A percentile compares a stretch with the other conserved stretches of the same genome.
Evolutionary conservation across 139 green algal species (phyloP).

Genomic region (Chlamydomonas urium): DNA sequence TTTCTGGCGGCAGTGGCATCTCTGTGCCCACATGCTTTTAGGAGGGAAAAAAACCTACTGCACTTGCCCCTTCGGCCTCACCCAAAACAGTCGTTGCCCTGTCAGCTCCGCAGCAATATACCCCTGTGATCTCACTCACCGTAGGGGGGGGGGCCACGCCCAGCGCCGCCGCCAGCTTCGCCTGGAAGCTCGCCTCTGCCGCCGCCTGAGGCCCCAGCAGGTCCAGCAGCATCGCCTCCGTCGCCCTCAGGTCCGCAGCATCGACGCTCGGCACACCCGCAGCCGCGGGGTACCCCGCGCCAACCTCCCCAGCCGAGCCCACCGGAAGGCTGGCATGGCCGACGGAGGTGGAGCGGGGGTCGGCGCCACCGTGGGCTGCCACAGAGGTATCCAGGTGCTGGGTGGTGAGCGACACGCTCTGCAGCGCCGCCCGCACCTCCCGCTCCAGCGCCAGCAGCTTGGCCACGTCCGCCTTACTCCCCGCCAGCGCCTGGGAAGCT

Average conservation of each 20-base stretch:
- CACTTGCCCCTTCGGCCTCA: neutral
- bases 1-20: too few relatives aligned
- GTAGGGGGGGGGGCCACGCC: neutral
- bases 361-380: too few relatives aligned
- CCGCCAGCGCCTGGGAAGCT: neutral
- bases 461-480: neutral
- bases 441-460: constrained; percentile 14
- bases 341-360: neutral
- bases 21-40: too few relatives aligned
- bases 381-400: neutral
- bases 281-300: neutral
- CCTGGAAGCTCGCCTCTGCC: neutral
- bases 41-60: neutral
- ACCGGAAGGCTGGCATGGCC: neutral
- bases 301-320: neutral
- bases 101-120: too few relatives aligned
- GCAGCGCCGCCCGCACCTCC: constrained; percentile 18
- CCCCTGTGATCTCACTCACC: neutral
- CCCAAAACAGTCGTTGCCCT: neutral
- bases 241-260: neutral
- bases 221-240: constrained; percentile 17
- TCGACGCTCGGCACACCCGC: constrained; percentile 3
- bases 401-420: constrained; percentile 1
- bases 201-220: constrained; percentile 5
- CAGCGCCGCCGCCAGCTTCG: neutral